phyloP scores from a whole-genome alignment of 768 basidiomycete genomes.

The Podaxis carcinomalis region DNA sequence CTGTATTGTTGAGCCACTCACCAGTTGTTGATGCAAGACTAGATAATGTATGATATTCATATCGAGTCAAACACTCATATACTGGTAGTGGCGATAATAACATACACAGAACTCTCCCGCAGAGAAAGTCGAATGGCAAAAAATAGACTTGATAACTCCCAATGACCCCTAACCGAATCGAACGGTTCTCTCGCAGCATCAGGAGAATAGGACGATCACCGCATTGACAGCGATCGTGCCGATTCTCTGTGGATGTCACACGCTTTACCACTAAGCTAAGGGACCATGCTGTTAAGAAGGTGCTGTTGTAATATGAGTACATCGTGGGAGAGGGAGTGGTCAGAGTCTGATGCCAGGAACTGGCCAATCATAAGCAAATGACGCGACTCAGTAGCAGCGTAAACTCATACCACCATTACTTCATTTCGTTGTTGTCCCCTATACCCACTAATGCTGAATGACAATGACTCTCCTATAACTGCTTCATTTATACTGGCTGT shows the following conservation, averaged over 20 bases:
- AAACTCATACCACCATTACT: neutral
- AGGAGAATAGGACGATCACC: conserved; percentile 15
- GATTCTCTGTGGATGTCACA: conserved; percentile 24
- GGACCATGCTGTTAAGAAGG: conserved; percentile 13
- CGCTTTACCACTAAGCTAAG: conserved; percentile 32
- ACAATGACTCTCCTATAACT: conserved; percentile 6
- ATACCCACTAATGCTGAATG: conserved; percentile 21
- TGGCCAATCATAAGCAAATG: neutral
- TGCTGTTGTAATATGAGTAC: neutral
- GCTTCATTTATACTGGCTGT: conserved; percentile 21
- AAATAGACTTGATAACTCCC: conserved; percentile 11
- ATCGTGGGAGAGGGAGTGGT: neutral
- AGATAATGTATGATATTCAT: too few species aligned
- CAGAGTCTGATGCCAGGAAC: neutral
- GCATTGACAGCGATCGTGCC: neutral
- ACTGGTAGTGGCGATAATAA: neutral
- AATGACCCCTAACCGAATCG: conserved; percentile 29
- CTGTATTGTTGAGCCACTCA: too few species aligned
- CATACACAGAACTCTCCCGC: neutral
- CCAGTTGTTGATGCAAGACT: too few species aligned
- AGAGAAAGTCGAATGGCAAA: neutral
- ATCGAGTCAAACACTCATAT: too few species aligned
- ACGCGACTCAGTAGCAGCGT: neutral
- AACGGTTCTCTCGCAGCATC: conserved; percentile 28
- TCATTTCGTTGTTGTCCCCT: neutral